Percentiles rank a stretch among this genome's conserved stretches.
phyloP scores from a whole-genome alignment of 108 stramenopile species.

The Craspedostauros australis region DNA sequence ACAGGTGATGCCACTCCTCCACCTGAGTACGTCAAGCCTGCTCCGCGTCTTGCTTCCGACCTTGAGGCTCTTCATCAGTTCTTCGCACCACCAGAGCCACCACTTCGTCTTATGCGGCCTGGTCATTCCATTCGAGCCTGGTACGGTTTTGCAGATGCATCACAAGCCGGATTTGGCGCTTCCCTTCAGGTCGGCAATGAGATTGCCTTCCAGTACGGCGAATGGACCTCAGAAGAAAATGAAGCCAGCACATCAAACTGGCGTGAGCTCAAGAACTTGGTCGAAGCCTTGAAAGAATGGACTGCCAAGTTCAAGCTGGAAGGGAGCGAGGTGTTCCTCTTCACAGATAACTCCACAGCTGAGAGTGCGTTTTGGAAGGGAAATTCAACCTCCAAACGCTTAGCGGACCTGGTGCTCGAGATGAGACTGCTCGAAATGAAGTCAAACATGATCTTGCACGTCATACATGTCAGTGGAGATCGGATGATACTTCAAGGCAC shows the following conservation, averaged over 20 bases:
- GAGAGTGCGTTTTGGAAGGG: constrained; percentile 24
- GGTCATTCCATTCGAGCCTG: background rate
- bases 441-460: no score
- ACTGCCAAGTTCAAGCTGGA: constrained; percentile 4
- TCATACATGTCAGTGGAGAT: no score
- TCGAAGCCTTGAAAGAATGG: constrained; percentile 21
- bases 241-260: constrained; percentile 30
- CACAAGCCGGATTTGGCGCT: constrained; percentile 27
- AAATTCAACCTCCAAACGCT: no score
- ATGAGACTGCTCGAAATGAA: no score
- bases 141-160: constrained; percentile 49
- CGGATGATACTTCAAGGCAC: no score
- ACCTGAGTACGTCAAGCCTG: constrained; percentile 11
- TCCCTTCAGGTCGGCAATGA: background rate
- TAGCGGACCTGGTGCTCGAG: no score
- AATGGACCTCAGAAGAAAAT: constrained; percentile 1
- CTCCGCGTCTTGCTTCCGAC: constrained; percentile 24
- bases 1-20: background rate
- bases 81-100: constrained; percentile 1
- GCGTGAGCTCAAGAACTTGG: constrained; percentile 19
- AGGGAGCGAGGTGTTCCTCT: constrained; percentile 30
- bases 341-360: constrained; percentile 40
- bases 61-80: constrained; percentile 9
- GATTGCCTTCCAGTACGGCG: background rate
- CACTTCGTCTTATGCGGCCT: background rate